Evolutionary conservation across 2,329 filamentous ascomycete species (phyloP).

Genomic region (Beauveria caledonica): DNA sequence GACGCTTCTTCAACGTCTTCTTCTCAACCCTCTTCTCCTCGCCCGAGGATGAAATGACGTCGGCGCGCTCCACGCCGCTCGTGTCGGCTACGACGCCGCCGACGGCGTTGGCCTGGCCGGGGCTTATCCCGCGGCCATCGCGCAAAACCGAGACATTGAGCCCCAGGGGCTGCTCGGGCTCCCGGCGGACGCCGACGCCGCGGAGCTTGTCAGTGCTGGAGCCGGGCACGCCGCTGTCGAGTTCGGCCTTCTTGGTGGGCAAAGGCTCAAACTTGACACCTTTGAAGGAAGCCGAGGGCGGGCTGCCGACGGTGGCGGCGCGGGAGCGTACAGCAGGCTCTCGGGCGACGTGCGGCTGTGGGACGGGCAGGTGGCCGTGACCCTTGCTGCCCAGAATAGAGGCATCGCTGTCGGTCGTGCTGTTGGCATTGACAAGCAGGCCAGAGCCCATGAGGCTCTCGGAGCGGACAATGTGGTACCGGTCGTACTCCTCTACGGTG

Average conservation of each 20-base stretch:
- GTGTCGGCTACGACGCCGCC: conserved; percentile 1
- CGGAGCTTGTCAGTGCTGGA: conserved; percentile 4
- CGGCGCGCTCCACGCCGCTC: conserved; percentile 5
- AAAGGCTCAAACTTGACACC: neutral
- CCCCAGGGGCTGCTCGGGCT: neutral
- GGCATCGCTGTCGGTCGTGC: conserved; percentile 29
- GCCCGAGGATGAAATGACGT: conserved; percentile 5
- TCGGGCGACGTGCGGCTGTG: conserved; percentile 22
- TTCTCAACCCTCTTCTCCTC: conserved; percentile 5
- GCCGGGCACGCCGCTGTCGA: neutral
- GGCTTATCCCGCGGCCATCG: conserved; percentile 11
- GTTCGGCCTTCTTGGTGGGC: neutral
- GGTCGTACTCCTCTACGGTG: conserved; percentile 51
- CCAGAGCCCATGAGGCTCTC: conserved; percentile 39
- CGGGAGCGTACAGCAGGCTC: conserved; percentile 15
- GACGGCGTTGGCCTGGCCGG: conserved; percentile 7
- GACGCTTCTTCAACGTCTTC: conserved; percentile 7
- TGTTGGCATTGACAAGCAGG: conserved; percentile 19
- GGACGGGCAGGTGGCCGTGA: conserved; percentile 6
- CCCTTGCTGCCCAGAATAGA: conserved; percentile 23
- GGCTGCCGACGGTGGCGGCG: conserved; percentile 6
- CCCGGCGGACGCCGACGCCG: conserved; percentile 8
- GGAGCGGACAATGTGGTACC: conserved; percentile 44
- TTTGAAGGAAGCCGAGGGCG: neutral
- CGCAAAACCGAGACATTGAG: conserved; percentile 6